These are phyloP conservation scores for Agrocybe pediades DNA, from an alignment of 768 basidiomycete species.

Conservation along the genomic window DNA sequence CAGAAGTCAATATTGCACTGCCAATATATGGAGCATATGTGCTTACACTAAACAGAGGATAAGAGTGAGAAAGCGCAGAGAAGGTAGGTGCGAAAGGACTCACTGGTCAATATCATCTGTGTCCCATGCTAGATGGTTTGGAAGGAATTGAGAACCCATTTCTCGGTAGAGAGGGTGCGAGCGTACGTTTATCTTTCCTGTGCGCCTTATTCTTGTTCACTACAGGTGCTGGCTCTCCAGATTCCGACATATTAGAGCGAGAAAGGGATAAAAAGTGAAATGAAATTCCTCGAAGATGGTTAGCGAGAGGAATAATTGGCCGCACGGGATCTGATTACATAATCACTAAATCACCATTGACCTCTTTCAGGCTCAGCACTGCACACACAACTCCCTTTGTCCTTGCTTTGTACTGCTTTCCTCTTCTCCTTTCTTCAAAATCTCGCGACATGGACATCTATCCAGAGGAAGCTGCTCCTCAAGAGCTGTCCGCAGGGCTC, in stretches of 20 bases:
- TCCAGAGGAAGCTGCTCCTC: constrained; percentile 33
- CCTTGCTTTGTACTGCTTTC: not conserved
- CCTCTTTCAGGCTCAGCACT: not conserved
- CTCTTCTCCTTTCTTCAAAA: constrained; percentile 11
- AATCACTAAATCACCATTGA: constrained; percentile 1
- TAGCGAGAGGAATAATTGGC: not conserved
- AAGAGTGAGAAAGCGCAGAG: too few relatives aligned
- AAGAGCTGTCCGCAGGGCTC: constrained; percentile 29
- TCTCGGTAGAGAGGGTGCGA: not conserved
- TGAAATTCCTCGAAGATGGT: constrained; percentile 1
- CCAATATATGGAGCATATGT: not conserved
- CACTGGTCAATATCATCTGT: constrained; percentile 99
- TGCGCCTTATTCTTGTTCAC: constrained; percentile 87
- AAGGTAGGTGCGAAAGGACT: constrained; percentile 32
- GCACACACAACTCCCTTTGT: not conserved
- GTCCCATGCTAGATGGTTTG: constrained; percentile 80
- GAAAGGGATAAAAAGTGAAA: constrained; percentile 7
- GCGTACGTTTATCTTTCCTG: constrained; percentile 93
- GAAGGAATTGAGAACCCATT: constrained; percentile 7
- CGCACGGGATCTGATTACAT: constrained; percentile 12
- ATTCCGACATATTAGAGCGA: constrained; percentile 39
- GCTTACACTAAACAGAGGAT: too few relatives aligned
- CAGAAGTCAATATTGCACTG: not conserved
- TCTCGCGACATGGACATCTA: constrained; percentile 48
- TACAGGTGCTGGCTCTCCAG: constrained; percentile 33